A percentile compares a stretch with the other conserved stretches of the same genome.
Evolutionary conservation across 805 yeast species (phyloP).

Genomic region (Metschnikowia baotianmanensis): DNA sequence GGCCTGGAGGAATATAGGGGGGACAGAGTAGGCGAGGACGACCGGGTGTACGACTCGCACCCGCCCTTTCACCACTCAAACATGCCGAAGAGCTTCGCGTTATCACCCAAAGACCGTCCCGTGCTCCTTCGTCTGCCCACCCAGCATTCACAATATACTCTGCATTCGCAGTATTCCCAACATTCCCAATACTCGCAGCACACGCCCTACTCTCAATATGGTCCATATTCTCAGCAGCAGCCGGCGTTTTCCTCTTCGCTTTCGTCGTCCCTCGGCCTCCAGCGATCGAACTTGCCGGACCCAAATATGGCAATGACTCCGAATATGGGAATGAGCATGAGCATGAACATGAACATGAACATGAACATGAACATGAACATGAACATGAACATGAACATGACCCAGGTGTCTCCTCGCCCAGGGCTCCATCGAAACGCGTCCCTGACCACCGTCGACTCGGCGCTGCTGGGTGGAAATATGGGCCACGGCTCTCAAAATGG

Average conservation of each 20-base stretch:
- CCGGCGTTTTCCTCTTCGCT: constrained; percentile 3
- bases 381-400: constrained; percentile 1
- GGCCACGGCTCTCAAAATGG: constrained; percentile 1
- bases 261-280: constrained; percentile 6
- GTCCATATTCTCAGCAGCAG: too few relatives aligned
- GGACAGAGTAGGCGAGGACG: too few relatives aligned
- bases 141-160: too few relatives aligned
- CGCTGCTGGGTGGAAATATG: constrained; percentile 12
- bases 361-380: too few relatives aligned
- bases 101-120: constrained; percentile 13
- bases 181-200: too few relatives aligned
- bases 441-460: constrained; percentile 36
- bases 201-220: too few relatives aligned
- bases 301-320: too few relatives aligned
- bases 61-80: too few relatives aligned
- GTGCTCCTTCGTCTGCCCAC: constrained; percentile 14
- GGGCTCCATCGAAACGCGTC: constrained; percentile 33
- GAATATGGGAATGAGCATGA: too few relatives aligned
- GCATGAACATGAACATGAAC: too few relatives aligned
- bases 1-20: too few relatives aligned
- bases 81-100: constrained; percentile 1
- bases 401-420: constrained; percentile 23
- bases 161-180: too few relatives aligned
- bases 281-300: constrained; percentile 8
- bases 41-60: constrained; percentile 3